phyloP scores from a whole-genome alignment of 176 grass and related monocot genomes.

The Eragrostis curvula region DNA sequence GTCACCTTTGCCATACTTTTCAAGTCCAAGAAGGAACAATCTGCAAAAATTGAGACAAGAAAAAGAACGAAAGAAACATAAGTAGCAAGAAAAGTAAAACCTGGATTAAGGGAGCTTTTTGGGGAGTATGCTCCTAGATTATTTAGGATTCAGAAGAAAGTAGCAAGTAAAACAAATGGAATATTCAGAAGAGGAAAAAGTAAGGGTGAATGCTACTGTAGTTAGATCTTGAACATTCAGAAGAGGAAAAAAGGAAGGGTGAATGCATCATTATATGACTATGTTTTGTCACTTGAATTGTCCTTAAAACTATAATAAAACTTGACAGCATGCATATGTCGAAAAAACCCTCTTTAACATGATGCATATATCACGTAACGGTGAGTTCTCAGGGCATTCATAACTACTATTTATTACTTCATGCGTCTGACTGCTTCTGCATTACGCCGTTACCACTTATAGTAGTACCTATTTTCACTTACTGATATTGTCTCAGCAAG shows the following conservation, averaged over 20 bases:
- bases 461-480: background rate
- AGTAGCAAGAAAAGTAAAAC: background rate
- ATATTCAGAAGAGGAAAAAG: background rate
- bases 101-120: background rate
- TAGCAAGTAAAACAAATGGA: background rate
- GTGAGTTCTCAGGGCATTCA: background rate
- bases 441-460: too few relatives aligned
- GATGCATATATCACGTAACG: background rate
- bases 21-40: constrained; percentile 92
- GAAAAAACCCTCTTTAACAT: background rate
- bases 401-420: background rate
- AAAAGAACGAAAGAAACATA: constrained; percentile 23
- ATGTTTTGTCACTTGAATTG: background rate
- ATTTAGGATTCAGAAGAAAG: background rate
- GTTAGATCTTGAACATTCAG: background rate
- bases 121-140: background rate
- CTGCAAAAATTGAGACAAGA: constrained; percentile 44
- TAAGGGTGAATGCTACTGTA: background rate
- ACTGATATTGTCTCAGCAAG: background rate
- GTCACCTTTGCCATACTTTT: constrained; percentile 96
- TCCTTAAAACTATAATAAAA: background rate
- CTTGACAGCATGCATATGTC: background rate
- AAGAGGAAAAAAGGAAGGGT: background rate
- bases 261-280: background rate
- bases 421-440: background rate